Conservation (phyloP, 495 filamentous ascomycete genomes). For the Hyaloscypha finlandica region DNA sequence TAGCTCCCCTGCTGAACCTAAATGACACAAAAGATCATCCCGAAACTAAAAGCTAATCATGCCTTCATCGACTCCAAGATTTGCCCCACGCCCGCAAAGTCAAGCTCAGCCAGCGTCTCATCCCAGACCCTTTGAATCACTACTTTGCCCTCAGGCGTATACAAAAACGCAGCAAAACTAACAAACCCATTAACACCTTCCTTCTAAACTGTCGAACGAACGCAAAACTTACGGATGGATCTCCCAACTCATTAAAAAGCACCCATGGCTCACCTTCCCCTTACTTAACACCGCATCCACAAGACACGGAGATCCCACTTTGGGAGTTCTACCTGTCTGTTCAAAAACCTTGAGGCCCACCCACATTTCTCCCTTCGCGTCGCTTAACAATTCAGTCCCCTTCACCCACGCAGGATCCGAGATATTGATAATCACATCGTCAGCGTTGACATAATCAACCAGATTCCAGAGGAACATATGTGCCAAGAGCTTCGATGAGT, state of each 20-base stretch:
- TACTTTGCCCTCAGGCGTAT: slow-evolving; percentile 38
- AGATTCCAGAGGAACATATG: slow-evolving; percentile 45
- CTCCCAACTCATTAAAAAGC: slow-evolving; percentile 44
- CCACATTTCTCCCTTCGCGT: slow-evolving; percentile 15
- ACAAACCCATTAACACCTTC: no score
- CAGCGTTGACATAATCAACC: slow-evolving; percentile 38
- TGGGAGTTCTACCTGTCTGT: no score
- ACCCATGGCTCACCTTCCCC: slow-evolving; percentile 47
- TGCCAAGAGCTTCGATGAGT: slow-evolving; percentile 41
- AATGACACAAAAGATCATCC: no score
- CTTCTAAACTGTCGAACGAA: no score
- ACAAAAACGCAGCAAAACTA: slow-evolving; percentile 19
- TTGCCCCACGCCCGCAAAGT: slow-evolving; percentile 32
- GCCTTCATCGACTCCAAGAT: slow-evolving; percentile 2
- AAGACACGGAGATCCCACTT: no score
- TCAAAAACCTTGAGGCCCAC: no score
- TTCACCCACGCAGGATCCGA: slow-evolving; percentile 46
- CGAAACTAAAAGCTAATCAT: no score
- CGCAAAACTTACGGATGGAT: slow-evolving; percentile 44
- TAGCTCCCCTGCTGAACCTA: no score
- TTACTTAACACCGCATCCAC: slow-evolving; percentile 42
- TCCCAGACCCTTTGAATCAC: slow-evolving; percentile 42
- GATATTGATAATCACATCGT: slow-evolving; percentile 49
- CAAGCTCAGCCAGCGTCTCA: slow-evolving; percentile 46
- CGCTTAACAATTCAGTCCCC: slow-evolving; percentile 43